Evolutionary conservation across 2,329 filamentous ascomycete species (phyloP), one percentile per base, ranked within the genome.

Genomic region (Ophiostoma piceae): DNA sequence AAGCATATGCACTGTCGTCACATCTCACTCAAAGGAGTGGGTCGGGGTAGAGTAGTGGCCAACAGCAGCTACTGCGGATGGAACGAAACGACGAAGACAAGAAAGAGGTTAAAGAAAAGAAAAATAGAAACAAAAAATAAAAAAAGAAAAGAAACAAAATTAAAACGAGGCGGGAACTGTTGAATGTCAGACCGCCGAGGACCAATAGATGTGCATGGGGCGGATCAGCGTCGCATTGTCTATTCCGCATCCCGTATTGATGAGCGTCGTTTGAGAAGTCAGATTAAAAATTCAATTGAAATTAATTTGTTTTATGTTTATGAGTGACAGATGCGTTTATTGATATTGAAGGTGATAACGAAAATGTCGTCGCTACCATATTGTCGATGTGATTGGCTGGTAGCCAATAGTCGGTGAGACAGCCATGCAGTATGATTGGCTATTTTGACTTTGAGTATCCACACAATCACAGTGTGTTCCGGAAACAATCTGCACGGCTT

Each of bases 101-200:
- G n/a, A 22, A 19, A 26, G 22, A 26, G n/a, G 8, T 26, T 12
- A 9, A 16, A 57, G 22, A 22, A 26, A 26, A 22, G n/a, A 26
- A 22, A n/a, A 54, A n/a, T 3, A 22, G 11, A 8, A 7, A 54
- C 22, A 54, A 16, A n/a, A 47, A 5, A n/a, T 2, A n/a, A 43
- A 54, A 22, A 22, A 22, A 51, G 12, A 57, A 41, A 68, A 11
- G 19, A 41, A 41, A 41, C 19, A 43, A 68, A 32, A 41, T 35
- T 62, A 68, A 67, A 68, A 68, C 54, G 67, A 68, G 67, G 67
- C 67, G 67, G 62, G 67, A 26, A 57, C 22, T 57, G 51, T 57
- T 57, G 51, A 57, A 57, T 57, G 51, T 11, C 19, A 57, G 51
- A 57, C 51, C 19, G n/a, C 51, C 51, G 22, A 57, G 51, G 51